Base-by-base conservation (phyloP, 2,329 filamentous ascomycete genomes). In the Fusarium paranaense region DNA sequence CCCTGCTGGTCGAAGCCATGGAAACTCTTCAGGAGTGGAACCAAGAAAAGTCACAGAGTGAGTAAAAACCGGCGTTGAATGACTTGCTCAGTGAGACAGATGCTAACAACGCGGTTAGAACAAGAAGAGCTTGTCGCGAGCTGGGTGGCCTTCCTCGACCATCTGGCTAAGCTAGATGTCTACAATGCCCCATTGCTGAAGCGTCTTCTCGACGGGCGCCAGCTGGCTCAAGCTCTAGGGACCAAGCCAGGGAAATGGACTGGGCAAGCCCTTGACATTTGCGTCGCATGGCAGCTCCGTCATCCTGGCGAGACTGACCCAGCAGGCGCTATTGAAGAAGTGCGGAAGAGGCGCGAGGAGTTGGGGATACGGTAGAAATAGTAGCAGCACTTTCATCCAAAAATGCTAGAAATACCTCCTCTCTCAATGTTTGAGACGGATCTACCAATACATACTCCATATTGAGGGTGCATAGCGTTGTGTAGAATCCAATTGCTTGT, bases 221-320 rank as follows among this genome's bases (percentile, higher is more conserved):
- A 92, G 62, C 88, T 98, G 22, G 89, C 91, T 20, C 88, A 91
- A 71, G 90, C 89, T 5, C 86, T 98, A 5, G 90, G 88, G 0
- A 84, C 88, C n/a, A 91, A 90, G 72, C 92, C 94, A 0, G 95
- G 94, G 1, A 91, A 87, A n/a, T 98, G 96, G 96, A 93, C 97
- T 88, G 90, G 90, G 63, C 87, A 88, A 54, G 95, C 95, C 5
- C 84, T 98, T 56, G 93, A 97, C 35, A 86, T 95, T 5, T 93
- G 94, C 70, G 90, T 97, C 82, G 91, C 91, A 70, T 98, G 95
- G 95, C 97, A 98, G 82, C 88, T 98, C 62, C 89, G 94, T 40
- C 91, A 98, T 79, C 94, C 95, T 0, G 87, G 87, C 5, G 86
- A 85, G 66, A 89, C 87, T 5, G 92, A 95, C 70, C 82, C 86